These are phyloP conservation scores for Zoysia pacifica DNA, from an alignment of 176 grass and related monocot genomes.

Conservation along the genomic window DNA sequence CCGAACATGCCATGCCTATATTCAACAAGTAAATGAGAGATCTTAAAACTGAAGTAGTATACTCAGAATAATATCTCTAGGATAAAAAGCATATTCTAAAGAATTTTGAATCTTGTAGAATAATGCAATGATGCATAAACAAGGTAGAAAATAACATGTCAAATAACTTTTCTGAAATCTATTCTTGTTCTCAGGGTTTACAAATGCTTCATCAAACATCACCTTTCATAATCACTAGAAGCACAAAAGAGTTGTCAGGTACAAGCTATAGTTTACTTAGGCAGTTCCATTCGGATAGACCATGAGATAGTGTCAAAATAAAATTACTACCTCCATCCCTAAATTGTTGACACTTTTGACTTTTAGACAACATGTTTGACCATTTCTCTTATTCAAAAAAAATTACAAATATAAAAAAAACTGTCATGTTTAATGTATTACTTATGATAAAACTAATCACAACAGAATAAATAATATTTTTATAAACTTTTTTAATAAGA, in stretches of 20 bases:
- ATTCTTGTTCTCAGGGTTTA: neutral
- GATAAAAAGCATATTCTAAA: slow-evolving; percentile 26
- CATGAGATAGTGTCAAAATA: too few species aligned
- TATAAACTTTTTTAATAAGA: too few species aligned
- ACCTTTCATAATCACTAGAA: slow-evolving; percentile 9
- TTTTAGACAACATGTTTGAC: too few species aligned
- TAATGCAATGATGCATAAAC: slow-evolving; percentile 4
- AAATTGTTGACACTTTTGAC: too few species aligned
- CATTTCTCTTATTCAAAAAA: too few species aligned
- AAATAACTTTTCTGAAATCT: slow-evolving; percentile 6
- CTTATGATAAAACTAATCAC: too few species aligned
- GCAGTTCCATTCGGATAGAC: neutral
- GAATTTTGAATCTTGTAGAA: slow-evolving; percentile 2
- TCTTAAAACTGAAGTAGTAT: slow-evolving; percentile 16
- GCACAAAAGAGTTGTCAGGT: slow-evolving; percentile 12
- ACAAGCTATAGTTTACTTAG: neutral
- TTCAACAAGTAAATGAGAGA: slow-evolving; percentile 25
- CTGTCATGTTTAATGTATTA: too few species aligned
- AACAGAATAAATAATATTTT: too few species aligned
- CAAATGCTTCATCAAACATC: slow-evolving; percentile 4
- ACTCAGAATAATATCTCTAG: slow-evolving; percentile 14
- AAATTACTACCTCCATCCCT: too few species aligned
- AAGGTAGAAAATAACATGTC: neutral
- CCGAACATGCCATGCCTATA: slow-evolving; percentile 93
- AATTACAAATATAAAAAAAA: too few species aligned